Conservation (phyloP, 2,329 filamentous ascomycete species). For the Trichoderma hamatum region DNA sequence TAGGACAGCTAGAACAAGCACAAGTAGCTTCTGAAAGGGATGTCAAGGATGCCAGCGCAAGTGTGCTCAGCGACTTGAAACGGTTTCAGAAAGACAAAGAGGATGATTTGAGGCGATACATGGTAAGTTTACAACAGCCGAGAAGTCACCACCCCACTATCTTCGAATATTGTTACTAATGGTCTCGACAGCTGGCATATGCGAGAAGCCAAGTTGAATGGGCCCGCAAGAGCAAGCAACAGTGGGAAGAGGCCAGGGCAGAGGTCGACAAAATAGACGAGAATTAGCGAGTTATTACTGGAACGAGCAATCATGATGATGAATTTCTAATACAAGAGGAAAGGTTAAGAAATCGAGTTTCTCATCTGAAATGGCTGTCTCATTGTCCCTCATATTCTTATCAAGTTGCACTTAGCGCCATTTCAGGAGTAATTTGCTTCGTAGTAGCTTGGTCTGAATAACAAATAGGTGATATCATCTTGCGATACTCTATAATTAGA, state of each 20-base stretch:
- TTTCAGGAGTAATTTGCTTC: background rate
- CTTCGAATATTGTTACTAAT: background rate
- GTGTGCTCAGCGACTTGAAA: conserved; percentile 85
- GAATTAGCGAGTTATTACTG: conserved; percentile 40
- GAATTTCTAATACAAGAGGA: background rate
- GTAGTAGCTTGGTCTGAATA: conserved; percentile 14
- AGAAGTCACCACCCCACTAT: background rate
- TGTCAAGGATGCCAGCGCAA: conserved; percentile 87
- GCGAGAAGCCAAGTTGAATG: conserved; percentile 92
- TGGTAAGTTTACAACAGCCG: conserved; percentile 65
- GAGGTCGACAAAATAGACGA: conserved; percentile 88
- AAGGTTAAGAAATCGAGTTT: background rate
- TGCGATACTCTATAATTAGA: conserved; percentile 4
- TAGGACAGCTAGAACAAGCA: conserved; percentile 86
- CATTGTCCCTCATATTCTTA: background rate
- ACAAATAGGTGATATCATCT: background rate
- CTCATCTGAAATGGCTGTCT: background rate
- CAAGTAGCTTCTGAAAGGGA: conserved; percentile 86
- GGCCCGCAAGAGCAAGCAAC: conserved; percentile 86
- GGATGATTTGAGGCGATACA: conserved; percentile 88
- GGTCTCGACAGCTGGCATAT: conserved; percentile 73
- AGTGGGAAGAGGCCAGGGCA: conserved; percentile 86
- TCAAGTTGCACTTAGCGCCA: background rate
- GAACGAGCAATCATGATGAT: background rate
- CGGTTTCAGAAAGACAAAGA: conserved; percentile 96